phyloP scores from a whole-genome alignment of 305 asterid genomes.

The Fraxinus velutina region DNA sequence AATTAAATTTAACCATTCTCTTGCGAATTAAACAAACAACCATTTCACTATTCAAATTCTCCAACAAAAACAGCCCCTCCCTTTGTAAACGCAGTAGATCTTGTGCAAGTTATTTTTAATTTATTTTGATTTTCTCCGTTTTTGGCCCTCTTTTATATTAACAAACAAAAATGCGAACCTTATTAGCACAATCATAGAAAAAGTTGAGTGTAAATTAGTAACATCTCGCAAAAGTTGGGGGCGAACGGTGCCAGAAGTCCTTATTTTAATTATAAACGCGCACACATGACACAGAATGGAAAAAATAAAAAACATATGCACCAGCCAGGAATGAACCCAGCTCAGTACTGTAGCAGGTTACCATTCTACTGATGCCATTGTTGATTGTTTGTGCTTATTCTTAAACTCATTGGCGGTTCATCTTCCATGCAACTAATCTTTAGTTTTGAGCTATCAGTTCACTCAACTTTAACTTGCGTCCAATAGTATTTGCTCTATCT shows the following conservation, averaged over 20 bases:
- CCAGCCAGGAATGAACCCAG: conserved; percentile 67
- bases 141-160: neutral
- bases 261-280: neutral
- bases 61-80: neutral
- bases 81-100: neutral
- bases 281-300: neutral
- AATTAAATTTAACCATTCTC: too few relatives aligned
- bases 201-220: neutral
- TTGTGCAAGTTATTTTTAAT: neutral
- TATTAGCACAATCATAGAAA: neutral
- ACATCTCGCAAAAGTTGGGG: neutral
- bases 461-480: neutral
- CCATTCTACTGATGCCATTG: conserved; percentile 38
- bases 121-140: neutral
- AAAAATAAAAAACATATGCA: conserved; percentile 23
- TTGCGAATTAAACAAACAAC: neutral
- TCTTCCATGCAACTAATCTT: neutral
- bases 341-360: conserved; percentile 68
- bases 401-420: neutral
- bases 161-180: neutral
- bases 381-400: neutral
- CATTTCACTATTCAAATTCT: neutral
- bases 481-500: neutral
- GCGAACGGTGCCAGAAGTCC: neutral
- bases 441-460: neutral